These are phyloP conservation scores for Epichloe bromicola DNA, from an alignment of 2,329 filamentous ascomycete genomes.

Conservation along the genomic window DNA sequence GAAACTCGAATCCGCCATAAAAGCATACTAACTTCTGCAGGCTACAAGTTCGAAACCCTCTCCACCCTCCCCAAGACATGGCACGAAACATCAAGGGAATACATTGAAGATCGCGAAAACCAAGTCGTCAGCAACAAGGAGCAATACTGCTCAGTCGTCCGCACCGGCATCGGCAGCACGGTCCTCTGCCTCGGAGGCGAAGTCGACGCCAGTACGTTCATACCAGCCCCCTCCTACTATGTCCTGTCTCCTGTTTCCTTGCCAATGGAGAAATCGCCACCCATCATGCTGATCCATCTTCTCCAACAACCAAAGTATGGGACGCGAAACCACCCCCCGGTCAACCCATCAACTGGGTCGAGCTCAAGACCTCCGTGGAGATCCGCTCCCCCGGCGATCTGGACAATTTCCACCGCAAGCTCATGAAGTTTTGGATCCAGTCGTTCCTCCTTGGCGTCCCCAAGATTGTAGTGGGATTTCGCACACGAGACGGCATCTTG, in stretches of 20 bases:
- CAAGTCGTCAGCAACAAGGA: conserved; percentile 74
- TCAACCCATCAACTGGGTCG: conserved; percentile 77
- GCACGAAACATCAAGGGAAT: conserved; percentile 56
- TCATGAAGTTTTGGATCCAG: conserved; percentile 94
- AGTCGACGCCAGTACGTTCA: conserved; percentile 62
- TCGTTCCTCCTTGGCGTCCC: conserved; percentile 89
- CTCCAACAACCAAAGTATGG: conserved; percentile 45
- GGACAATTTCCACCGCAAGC: conserved; percentile 71
- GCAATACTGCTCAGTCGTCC: conserved; percentile 91
- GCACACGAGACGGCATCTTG: conserved; percentile 59
- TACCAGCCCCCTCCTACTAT: conserved; percentile 3
- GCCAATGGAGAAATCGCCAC: not conserved
- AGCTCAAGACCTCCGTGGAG: conserved; percentile 80
- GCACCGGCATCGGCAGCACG: conserved; percentile 68
- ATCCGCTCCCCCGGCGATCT: conserved; percentile 55
- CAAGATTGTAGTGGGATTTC: conserved; percentile 82
- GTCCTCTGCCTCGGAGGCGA: conserved; percentile 77
- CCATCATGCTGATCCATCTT: not conserved
- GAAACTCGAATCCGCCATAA: not conserved
- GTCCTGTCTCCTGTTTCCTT: not conserved
- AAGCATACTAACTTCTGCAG: conserved; percentile 26
- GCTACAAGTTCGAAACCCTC: conserved; percentile 93
- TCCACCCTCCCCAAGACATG: conserved; percentile 64
- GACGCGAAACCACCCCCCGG: conserved; percentile 61
- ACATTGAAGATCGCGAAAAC: conserved; percentile 64